Conservation (phyloP, 2,329 filamentous ascomycete species). For the Diaporthe destruens region DNA sequence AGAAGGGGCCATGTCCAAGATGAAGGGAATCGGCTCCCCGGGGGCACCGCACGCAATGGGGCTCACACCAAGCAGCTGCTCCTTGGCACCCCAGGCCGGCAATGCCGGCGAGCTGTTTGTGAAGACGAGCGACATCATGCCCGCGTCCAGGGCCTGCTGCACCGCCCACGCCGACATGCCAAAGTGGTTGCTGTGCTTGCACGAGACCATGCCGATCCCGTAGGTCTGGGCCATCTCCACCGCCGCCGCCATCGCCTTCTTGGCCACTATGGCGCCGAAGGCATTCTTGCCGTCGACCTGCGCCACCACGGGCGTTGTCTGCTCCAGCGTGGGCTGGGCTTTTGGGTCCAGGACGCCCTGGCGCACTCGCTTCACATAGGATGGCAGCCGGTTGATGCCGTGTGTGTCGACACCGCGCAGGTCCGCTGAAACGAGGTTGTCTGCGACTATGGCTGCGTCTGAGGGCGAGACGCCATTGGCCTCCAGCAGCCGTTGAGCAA, state of each 20-base stretch:
- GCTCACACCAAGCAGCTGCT: constrained; percentile 79
- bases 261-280: constrained; percentile 81
- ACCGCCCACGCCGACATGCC: constrained; percentile 88
- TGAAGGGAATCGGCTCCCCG: constrained; percentile 71
- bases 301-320: constrained; percentile 78
- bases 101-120: constrained; percentile 80
- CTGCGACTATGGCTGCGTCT: constrained; percentile 74
- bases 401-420: constrained; percentile 85
- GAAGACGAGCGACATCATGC: constrained; percentile 78
- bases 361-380: constrained; percentile 80
- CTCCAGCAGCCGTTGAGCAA: constrained; percentile 67
- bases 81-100: constrained; percentile 76
- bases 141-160: constrained; percentile 79
- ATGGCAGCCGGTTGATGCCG: constrained; percentile 82
- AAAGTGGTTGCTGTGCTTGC: constrained; percentile 85
- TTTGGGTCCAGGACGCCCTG: constrained; percentile 74
- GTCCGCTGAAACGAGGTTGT: constrained; percentile 79
- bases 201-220: constrained; percentile 81
- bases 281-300: constrained; percentile 75
- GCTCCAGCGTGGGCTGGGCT: constrained; percentile 68
- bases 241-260: constrained; percentile 74
- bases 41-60: constrained; percentile 84
- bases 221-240: constrained; percentile 73
- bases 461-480: constrained; percentile 70
- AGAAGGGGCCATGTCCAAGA: constrained; percentile 80